Evolutionary conservation across 257 asterid genomes (phyloP).

Genomic region (Verbena officinalis): DNA sequence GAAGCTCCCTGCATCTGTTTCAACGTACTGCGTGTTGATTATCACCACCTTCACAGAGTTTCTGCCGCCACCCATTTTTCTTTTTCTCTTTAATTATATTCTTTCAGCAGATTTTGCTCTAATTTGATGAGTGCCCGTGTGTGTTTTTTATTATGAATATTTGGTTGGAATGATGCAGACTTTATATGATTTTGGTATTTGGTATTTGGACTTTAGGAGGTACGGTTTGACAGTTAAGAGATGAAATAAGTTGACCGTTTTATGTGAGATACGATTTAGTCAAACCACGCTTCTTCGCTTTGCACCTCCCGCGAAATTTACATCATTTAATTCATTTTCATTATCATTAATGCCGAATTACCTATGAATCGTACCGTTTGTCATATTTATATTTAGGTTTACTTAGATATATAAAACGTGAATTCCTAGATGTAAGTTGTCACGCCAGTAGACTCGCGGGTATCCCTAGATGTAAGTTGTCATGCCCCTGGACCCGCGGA

Average conservation of each 20-base stretch:
- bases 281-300: conserved; percentile 31
- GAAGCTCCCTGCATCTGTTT: conserved; percentile 65
- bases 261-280: conserved; percentile 25
- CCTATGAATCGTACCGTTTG: not conserved
- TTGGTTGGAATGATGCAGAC: conserved; percentile 2
- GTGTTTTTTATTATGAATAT: not conserved
- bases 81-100: not conserved
- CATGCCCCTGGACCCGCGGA: no score
- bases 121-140: not conserved
- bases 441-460: no score
- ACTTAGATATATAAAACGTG: no score
- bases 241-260: conserved; percentile 59
- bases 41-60: conserved; percentile 55
- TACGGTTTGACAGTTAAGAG: conserved; percentile 30
- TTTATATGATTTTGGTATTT: conserved; percentile 24
- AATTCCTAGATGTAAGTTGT: no score
- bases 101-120: no score
- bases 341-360: not conserved
- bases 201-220: not conserved
- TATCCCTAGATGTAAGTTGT: no score
- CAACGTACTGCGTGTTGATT: conserved; percentile 62
- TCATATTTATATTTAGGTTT: no score
- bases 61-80: conserved; percentile 30
- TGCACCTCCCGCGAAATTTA: conserved; percentile 35
- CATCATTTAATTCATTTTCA: not conserved